Evolutionary conservation across 129 eudicot species (phyloP).

Genomic region (Helianthus tuberosus): DNA sequence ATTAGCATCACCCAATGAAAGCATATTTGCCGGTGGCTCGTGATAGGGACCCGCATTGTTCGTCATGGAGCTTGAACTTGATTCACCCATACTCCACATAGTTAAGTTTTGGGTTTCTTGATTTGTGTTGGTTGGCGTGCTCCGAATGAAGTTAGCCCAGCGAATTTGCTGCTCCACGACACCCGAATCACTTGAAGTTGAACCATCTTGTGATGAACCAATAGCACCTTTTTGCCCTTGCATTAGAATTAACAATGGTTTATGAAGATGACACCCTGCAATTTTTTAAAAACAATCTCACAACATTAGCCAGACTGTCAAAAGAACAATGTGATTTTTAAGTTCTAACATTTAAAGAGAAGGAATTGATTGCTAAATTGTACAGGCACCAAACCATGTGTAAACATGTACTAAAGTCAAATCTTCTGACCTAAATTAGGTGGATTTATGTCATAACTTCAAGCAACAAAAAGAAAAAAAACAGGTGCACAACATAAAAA

Average conservation of each 20-base stretch:
- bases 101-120: slow-evolving; percentile 42
- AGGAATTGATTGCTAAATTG: slow-evolving; percentile 9
- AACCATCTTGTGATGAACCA: slow-evolving; percentile 74
- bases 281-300: neutral
- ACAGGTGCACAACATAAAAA: slow-evolving; percentile 25
- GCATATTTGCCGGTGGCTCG: slow-evolving; percentile 39
- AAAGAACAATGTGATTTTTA: neutral
- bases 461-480: slow-evolving; percentile 25
- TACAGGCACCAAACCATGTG: slow-evolving; percentile 39
- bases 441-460: slow-evolving; percentile 34
- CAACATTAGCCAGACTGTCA: slow-evolving; percentile 1
- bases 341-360: neutral
- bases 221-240: slow-evolving; percentile 79
- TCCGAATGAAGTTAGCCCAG: slow-evolving; percentile 53
- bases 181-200: slow-evolving; percentile 52
- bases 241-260: slow-evolving; percentile 47
- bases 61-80: slow-evolving; percentile 54
- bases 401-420: slow-evolving; percentile 29
- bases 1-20: slow-evolving; percentile 45
- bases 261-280: slow-evolving; percentile 28
- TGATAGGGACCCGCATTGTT: slow-evolving; percentile 33
- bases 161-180: slow-evolving; percentile 54
- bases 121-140: slow-evolving; percentile 42
- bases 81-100: slow-evolving; percentile 68
- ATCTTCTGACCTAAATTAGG: slow-evolving; percentile 41